Percentiles rank a stretch among this genome's conserved stretches.
Conservation (phyloP, 495 filamentous ascomycete genomes). For the Hypoxylon subgilvum region DNA sequence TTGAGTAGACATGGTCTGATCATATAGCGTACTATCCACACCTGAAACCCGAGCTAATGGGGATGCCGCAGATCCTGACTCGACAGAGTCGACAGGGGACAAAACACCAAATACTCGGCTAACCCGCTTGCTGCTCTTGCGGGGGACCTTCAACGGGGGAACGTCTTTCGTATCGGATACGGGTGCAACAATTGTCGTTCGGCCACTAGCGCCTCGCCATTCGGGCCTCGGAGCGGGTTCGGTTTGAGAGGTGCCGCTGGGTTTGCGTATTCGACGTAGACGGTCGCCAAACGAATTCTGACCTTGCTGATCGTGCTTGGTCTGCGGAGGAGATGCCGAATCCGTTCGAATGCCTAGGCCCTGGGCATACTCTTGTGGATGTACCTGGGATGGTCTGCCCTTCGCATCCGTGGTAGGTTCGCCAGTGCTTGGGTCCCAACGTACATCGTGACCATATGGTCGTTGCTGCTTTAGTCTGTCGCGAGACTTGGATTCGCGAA, state of each 20-base stretch:
- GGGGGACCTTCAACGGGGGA: conserved; percentile 52
- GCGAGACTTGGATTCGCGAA: conserved; percentile 43
- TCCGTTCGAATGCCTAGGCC: conserved; percentile 42
- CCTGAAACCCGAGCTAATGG: conserved; percentile 7
- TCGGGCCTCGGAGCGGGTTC: conserved; percentile 51
- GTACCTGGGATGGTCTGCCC: conserved; percentile 54
- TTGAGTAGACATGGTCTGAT: neutral
- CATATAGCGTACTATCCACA: neutral
- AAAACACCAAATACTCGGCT: conserved; percentile 19
- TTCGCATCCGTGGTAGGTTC: conserved; percentile 53
- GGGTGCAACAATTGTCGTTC: conserved; percentile 54
- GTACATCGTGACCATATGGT: conserved; percentile 40
- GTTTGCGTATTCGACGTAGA: conserved; percentile 48
- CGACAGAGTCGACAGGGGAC: conserved; percentile 35
- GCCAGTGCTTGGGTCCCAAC: conserved; percentile 59
- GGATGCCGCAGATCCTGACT: conserved; percentile 25
- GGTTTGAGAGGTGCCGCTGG: conserved; percentile 39
- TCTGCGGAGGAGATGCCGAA: conserved; percentile 32
- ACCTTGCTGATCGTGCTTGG: conserved; percentile 24
- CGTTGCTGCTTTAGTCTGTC: conserved; percentile 40
- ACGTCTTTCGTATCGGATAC: conserved; percentile 52
- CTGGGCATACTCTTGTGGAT: conserved; percentile 52
- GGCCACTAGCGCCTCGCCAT: conserved; percentile 61
- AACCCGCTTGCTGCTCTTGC: conserved; percentile 49
- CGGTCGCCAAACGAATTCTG: conserved; percentile 51